These are phyloP conservation scores for Neopestalotiopsis sp. DNA, from an alignment of 2,329 filamentous ascomycete genomes.

Conservation along the genomic window DNA sequence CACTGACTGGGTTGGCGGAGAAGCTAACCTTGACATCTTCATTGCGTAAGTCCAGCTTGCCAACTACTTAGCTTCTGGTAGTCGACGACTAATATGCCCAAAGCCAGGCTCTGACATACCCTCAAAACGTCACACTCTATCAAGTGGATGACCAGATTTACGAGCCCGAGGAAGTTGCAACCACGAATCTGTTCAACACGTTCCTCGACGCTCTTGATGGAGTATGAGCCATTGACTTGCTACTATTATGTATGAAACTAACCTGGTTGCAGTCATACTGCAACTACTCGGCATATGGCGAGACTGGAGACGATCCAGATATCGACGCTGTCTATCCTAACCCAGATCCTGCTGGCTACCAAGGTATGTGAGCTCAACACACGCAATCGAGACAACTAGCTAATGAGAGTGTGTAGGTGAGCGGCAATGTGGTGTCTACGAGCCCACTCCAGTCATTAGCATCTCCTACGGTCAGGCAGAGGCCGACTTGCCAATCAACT, in stretches of 20 bases:
- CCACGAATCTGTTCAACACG: constrained; percentile 38
- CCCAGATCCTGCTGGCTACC: constrained; percentile 47
- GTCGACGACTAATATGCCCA: constrained; percentile 31
- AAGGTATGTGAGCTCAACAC: constrained; percentile 35
- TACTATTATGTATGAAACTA: not conserved
- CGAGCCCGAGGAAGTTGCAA: constrained; percentile 24
- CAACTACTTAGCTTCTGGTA: not conserved
- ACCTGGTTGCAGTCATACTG: constrained; percentile 31
- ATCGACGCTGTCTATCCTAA: constrained; percentile 48
- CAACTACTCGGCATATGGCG: constrained; percentile 29
- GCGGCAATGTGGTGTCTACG: constrained; percentile 42
- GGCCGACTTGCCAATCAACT: constrained; percentile 52
- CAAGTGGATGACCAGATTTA: constrained; percentile 47
- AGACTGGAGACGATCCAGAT: constrained; percentile 28
- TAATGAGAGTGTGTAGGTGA: constrained; percentile 8
- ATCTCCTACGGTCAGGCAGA: constrained; percentile 61
- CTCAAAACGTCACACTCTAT: constrained; percentile 40
- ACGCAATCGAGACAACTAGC: not conserved
- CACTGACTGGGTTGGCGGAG: constrained; percentile 29
- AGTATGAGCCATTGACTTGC: not conserved
- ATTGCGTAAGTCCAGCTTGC: constrained; percentile 23
- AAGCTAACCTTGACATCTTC: constrained; percentile 41
- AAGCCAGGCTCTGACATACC: constrained; percentile 38
- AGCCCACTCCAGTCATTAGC: constrained; percentile 60
- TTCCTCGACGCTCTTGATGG: constrained; percentile 51